phyloP scores from a whole-genome alignment of 441 rosid genomes.

The Syzygium malaccense region DNA sequence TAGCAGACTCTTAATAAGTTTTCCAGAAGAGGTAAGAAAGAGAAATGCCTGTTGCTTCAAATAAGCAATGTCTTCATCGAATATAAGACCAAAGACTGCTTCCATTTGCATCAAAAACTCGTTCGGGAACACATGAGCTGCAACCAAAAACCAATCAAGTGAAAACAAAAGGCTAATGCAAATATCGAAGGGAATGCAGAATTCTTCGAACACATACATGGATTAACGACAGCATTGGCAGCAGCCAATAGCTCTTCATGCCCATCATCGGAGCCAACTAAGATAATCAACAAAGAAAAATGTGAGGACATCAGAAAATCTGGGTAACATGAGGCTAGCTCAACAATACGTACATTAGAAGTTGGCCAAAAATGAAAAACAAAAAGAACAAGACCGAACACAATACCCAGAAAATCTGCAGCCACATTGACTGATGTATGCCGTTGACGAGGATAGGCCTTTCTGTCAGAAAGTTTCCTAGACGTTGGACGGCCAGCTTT shows the following conservation, averaged over 20 bases:
- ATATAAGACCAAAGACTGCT: slow-evolving; percentile 57
- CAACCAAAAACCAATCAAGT: slow-evolving; percentile 23
- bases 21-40: neutral
- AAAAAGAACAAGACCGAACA: neutral
- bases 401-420: slow-evolving; percentile 86
- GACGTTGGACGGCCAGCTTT: slow-evolving; percentile 86
- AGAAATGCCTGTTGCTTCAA: slow-evolving; percentile 65
- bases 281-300: slow-evolving; percentile 17
- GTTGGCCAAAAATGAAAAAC: neutral
- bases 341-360: neutral
- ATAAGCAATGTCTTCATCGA: slow-evolving; percentile 61
- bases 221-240: slow-evolving; percentile 64
- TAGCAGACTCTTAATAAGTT: neutral
- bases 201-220: slow-evolving; percentile 34
- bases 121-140: slow-evolving; percentile 54
- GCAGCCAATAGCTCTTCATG: slow-evolving; percentile 94
- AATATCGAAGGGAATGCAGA: neutral
- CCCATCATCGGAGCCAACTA: slow-evolving; percentile 86
- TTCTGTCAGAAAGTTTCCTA: slow-evolving; percentile 96
- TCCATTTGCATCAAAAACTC: slow-evolving; percentile 91
- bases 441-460: slow-evolving; percentile 81
- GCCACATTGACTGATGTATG: slow-evolving; percentile 48
- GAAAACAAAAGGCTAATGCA: neutral
- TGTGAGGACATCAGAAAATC: neutral
- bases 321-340: neutral